Evolutionary conservation across 2,329 filamentous ascomycete genomes (phyloP), one percentile per base, ranked within the genome.

Genomic region (Aureobasidium sp.): DNA sequence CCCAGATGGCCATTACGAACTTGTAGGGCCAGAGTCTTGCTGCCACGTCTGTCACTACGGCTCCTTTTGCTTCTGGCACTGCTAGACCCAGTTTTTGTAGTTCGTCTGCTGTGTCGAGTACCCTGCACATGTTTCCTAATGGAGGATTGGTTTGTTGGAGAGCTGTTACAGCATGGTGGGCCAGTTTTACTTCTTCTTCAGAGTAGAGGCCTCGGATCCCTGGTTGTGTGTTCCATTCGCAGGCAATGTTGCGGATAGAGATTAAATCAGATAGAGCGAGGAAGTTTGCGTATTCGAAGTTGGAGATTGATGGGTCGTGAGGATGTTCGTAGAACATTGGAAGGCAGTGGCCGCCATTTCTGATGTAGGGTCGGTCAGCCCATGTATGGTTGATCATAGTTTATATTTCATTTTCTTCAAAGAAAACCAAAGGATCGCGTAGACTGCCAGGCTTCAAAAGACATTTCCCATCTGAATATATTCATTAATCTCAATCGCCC

Each of bases 1-100:
- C 84, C 0, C 96, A 76, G 0, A 92, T 79, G 74, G 85, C 87
- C 1, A 85, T 78, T 1, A 96, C 86, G 20, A 95, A 82, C 75
- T 94, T 95, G 74, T 95, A 96, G 0, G 91, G 91, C 88, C 88
- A 92, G 50, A 90, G 71, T 67, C 84, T 85, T 0, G 86, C 88
- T 0, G 89, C 89, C 46, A 83, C 76, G 44, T 77, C 76, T 65
- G 87, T 87, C 17, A 87, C 76, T 3, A 91, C 80, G 6, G 85
- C 88, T 2, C 86, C 89, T 8, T 80, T 70, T 7, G 85, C 86
- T 8, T 73, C 72, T 0, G 82, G 80, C 7, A 71, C 36, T 6
- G 20, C 6, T 1, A 87, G 74, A 3, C 85, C 78, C 27, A 89
- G 78, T 37, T 75, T 74, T 32, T 74, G 75, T 4, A 90, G 75